Evolutionary conservation across 1,284 basidiomycete genomes (phyloP), one percentile per base, ranked within the genome.

Genomic region (Cronartium quercuum): DNA sequence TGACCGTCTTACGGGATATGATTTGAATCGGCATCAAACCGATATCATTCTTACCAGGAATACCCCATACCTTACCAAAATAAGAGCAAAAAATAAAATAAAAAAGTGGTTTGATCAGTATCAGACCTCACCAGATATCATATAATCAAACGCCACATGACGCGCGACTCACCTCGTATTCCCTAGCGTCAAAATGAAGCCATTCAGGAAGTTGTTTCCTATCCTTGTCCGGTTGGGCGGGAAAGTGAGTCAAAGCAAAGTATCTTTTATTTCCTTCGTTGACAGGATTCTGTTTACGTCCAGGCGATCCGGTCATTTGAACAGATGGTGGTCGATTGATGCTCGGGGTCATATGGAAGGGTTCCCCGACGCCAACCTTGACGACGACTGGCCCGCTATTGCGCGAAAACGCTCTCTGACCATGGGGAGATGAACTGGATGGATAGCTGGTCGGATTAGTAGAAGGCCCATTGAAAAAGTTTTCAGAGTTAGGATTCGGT

Each of bases 261-360:
- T 74, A 74, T 35, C 37, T 44, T 10, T 44, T 42, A 58, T 18
- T 21, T 35, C 51, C 38, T 6, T 37, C 29, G 6, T 40, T n/a
- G 21, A 61, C 41, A 1, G 42, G 60, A 40, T 44, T 71, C 15
- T 18, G 58, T 10, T 38, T 51, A 15, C 24, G 35, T 35, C 34
- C n/a, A 41, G 62, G 10, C 40, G 37, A 24, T 12, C 29, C 38
- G n/a, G 5, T 42, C 40, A 9, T 58, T 18, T 40, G 18, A 64
- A 42, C 35, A n/a, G 34, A 6, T 21, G 37, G 15, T 42, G 37
- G 40, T 24, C 51, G 70, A 35, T 66, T 60, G 34, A 74, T 55
- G n/a, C 47, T 74, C 21, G 70, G 70, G 18, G 64, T 66, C 63
- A 74, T 74, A 35, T 74, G 70, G 29, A 74, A 74, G 37, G 70